Evolutionary conservation across 2,329 filamentous ascomycete genomes (phyloP).

Genomic region (Dactylellina parvicollis): DNA sequence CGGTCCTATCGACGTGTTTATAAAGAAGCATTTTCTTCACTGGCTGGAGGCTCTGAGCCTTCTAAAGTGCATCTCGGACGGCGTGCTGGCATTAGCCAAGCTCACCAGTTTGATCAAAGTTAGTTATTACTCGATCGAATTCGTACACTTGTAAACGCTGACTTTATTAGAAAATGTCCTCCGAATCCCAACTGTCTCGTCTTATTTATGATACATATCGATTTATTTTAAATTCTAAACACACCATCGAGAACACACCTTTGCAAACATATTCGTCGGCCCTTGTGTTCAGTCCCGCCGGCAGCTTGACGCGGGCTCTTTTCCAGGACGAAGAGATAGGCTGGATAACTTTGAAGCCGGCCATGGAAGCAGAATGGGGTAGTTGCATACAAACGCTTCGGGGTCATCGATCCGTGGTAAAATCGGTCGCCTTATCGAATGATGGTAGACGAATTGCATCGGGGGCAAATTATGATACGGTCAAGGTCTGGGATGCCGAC

Average conservation of each 20-base stretch:
- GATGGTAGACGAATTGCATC: constrained; percentile 28
- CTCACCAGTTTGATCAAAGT: neutral
- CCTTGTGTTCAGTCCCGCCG: constrained; percentile 57
- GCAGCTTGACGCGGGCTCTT: too few species aligned
- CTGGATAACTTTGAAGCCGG: neutral
- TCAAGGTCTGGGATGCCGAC: constrained; percentile 35
- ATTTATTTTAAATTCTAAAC: constrained; percentile 58
- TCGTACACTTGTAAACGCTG: neutral
- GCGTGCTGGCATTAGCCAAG: neutral
- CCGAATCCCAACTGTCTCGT: constrained; percentile 44
- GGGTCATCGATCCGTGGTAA: neutral
- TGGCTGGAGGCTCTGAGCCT: constrained; percentile 11
- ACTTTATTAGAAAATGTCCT: neutral
- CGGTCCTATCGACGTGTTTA: constrained; percentile 54
- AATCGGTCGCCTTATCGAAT: neutral
- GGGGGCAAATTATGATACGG: constrained; percentile 4
- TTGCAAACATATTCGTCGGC: constrained; percentile 59
- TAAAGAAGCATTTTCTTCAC: constrained; percentile 41
- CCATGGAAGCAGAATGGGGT: neutral
- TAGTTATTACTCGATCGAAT: neutral
- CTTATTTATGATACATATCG: constrained; percentile 57
- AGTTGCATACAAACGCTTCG: neutral
- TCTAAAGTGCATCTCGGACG: neutral
- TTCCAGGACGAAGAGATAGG: neutral
- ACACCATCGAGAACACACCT: constrained; percentile 56